Percentiles rank a stretch among this genome's conserved stretches.
These are phyloP conservation scores for Trametes cubensis DNA, from an alignment of 768 basidiomycete species.

Conservation along the genomic window DNA sequence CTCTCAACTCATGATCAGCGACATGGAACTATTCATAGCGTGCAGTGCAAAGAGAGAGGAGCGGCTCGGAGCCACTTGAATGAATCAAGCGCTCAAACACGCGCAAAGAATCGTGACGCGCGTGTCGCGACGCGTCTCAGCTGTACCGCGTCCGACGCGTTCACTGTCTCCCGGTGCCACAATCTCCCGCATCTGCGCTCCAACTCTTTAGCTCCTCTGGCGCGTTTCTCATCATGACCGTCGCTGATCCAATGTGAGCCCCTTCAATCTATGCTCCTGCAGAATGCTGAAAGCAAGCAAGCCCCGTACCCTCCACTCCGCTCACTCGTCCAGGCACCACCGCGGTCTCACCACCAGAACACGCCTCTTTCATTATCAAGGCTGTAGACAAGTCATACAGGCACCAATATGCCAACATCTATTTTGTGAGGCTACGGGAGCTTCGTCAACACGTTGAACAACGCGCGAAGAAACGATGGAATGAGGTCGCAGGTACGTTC, in stretches of 20 bases:
- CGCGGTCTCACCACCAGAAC: constrained; percentile 32
- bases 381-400: constrained; percentile 54
- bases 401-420: constrained; percentile 75
- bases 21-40: neutral
- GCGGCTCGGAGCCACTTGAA: too few relatives aligned
- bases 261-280: neutral
- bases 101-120: constrained; percentile 21
- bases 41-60: too few relatives aligned
- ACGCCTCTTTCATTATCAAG: constrained; percentile 47
- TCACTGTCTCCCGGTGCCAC: neutral
- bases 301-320: constrained; percentile 29
- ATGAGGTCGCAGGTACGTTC: constrained; percentile 43
- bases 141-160: neutral
- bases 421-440: constrained; percentile 60
- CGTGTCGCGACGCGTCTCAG: constrained; percentile 20
- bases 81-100: constrained; percentile 14
- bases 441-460: constrained; percentile 51
- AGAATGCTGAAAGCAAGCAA: constrained; percentile 12
- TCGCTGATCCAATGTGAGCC: constrained; percentile 16
- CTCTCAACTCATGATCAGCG: too few relatives aligned
- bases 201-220: neutral
- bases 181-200: constrained; percentile 1
- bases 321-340: constrained; percentile 35
- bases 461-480: constrained; percentile 56
- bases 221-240: constrained; percentile 12